Conservation (phyloP, 805 yeast genomes). For the Saccharomycopsis fodiens region DNA sequence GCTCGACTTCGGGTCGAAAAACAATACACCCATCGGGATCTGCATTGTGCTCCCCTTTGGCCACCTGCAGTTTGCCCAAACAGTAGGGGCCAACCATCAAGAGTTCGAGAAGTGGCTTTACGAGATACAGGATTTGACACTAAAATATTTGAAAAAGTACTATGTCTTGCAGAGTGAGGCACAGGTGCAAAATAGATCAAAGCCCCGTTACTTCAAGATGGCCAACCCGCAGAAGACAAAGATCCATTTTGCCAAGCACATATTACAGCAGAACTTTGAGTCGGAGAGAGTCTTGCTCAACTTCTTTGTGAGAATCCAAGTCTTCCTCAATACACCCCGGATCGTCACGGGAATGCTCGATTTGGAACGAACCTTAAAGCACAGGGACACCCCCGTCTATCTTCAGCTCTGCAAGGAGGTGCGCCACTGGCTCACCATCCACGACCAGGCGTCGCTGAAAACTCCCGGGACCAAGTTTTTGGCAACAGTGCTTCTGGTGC, state of each 20-base stretch:
- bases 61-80: constrained; percentile 6
- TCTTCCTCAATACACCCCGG: constrained; percentile 20
- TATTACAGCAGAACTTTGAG: constrained; percentile 16
- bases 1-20: constrained; percentile 17
- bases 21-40: constrained; percentile 19
- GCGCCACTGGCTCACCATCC: constrained; percentile 19
- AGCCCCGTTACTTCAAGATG: constrained; percentile 12
- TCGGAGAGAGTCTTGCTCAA: constrained; percentile 14
- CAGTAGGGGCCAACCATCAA: constrained; percentile 17
- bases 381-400: constrained; percentile 3
- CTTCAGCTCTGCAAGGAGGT: constrained; percentile 16
- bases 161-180: constrained; percentile 10
- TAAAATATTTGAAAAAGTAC: constrained; percentile 17
- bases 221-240: constrained; percentile 11
- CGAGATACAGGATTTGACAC: constrained; percentile 19
- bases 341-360: constrained; percentile 14
- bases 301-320: constrained; percentile 15
- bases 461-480: constrained; percentile 5
- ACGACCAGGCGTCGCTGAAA: constrained; percentile 10
- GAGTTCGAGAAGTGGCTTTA: constrained; percentile 21
- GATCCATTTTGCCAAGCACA: constrained; percentile 14
- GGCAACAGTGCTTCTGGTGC: constrained; percentile 11
- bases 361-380: constrained; percentile 11
- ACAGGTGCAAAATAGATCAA: background rate
- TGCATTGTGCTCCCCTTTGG: constrained; percentile 18